A percentile compares a stretch with the other conserved stretches of the same genome.
phyloP scores from a whole-genome alignment of 2,329 filamentous ascomycete species.

The Blastomyces parvus region DNA sequence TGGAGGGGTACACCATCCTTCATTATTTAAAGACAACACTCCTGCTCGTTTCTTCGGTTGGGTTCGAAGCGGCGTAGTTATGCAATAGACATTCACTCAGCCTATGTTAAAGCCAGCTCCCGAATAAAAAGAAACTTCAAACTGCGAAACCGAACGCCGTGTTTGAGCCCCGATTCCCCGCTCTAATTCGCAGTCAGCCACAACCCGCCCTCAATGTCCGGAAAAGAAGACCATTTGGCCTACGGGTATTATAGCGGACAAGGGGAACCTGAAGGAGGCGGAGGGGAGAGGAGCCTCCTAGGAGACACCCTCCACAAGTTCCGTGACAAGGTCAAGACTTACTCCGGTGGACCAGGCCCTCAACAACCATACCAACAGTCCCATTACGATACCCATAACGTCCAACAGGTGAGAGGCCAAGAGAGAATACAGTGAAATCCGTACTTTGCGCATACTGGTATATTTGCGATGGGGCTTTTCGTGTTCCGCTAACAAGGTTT shows the following conservation, averaged over 20 bases:
- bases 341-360: neutral
- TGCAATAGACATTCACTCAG: neutral
- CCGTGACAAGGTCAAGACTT: slow-evolving; percentile 30
- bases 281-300: slow-evolving; percentile 41
- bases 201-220: slow-evolving; percentile 22
- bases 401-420: slow-evolving; percentile 7
- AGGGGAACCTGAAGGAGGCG: slow-evolving; percentile 22
- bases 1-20: neutral
- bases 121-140: neutral
- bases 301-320: slow-evolving; percentile 44
- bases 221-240: slow-evolving; percentile 44
- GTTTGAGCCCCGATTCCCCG: neutral
- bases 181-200: neutral
- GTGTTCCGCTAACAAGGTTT: slow-evolving; percentile 10
- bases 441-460: neutral
- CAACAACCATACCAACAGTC: slow-evolving; percentile 11
- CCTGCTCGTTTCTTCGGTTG: neutral
- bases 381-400: slow-evolving; percentile 10
- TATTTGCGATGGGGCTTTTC: neutral
- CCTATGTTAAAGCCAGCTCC: neutral
- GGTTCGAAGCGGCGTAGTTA: neutral
- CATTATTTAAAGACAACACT: neutral
- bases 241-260: slow-evolving; percentile 45
- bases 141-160: neutral
- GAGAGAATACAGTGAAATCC: neutral